These are phyloP conservation scores for Nothophoma quercina DNA, from an alignment of 2,329 filamentous ascomycete genomes.

Conservation along the genomic window DNA sequence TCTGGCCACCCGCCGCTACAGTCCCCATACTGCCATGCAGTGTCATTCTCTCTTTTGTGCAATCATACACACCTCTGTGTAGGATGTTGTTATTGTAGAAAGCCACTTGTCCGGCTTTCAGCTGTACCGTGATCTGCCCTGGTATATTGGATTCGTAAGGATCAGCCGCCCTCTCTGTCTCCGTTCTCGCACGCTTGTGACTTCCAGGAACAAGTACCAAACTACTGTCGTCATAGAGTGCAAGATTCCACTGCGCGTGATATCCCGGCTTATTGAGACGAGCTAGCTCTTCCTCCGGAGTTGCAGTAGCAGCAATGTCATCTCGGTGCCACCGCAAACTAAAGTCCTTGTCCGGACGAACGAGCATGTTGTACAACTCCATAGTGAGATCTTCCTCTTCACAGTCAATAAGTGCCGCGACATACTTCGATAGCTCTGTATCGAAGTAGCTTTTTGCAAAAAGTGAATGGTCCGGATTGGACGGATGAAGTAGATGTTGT, in stretches of 20 bases:
- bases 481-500: slow-evolving; percentile 82
- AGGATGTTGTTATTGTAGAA: slow-evolving; percentile 94
- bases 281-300: slow-evolving; percentile 70
- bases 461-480: slow-evolving; percentile 65
- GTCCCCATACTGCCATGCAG: slow-evolving; percentile 77
- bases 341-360: slow-evolving; percentile 75
- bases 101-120: slow-evolving; percentile 78
- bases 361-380: slow-evolving; percentile 87
- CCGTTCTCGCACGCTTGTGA: slow-evolving; percentile 75
- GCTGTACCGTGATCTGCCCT: slow-evolving; percentile 69
- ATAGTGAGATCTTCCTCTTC: slow-evolving; percentile 71
- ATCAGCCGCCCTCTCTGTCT: slow-evolving; percentile 70
- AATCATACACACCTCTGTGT: slow-evolving; percentile 72
- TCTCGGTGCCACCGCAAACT: slow-evolving; percentile 86
- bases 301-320: slow-evolving; percentile 74
- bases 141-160: slow-evolving; percentile 70
- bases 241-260: slow-evolving; percentile 89
- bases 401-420: slow-evolving; percentile 68
- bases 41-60: slow-evolving; percentile 69
- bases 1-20: slow-evolving; percentile 59
- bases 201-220: slow-evolving; percentile 82
- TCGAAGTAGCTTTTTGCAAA: slow-evolving; percentile 80
- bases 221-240: slow-evolving; percentile 73
- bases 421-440: slow-evolving; percentile 66
- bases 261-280: slow-evolving; percentile 68